Conservation (phyloP, 176 grass and related monocot genomes). For the Pharus latifolius region DNA sequence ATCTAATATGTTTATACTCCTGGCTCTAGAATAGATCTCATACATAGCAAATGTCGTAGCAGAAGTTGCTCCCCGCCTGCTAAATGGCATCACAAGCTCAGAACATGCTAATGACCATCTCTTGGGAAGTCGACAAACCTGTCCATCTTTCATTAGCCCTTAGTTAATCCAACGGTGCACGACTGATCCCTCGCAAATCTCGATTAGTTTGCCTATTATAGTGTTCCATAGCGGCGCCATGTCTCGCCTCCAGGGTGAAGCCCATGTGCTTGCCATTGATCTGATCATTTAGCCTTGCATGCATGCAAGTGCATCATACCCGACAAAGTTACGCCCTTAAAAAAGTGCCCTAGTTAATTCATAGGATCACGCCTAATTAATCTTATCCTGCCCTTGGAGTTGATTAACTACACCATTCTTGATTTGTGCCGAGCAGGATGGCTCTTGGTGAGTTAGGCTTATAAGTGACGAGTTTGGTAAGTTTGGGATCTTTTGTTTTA, state of each 20-base stretch:
- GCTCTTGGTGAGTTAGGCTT: no score
- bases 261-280: constrained; percentile 27
- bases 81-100: no score
- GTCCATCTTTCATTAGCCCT: not conserved
- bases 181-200: not conserved
- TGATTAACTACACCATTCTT: not conserved
- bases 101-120: not conserved
- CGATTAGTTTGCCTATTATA: constrained; percentile 13
- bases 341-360: not conserved
- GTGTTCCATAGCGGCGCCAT: constrained; percentile 12
- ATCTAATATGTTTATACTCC: no score
- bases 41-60: no score
- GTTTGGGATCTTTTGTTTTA: no score
- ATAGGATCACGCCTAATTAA: not conserved
- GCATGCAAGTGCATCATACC: not conserved
- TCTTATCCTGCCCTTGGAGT: not conserved
- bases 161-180: not conserved
- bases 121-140: not conserved
- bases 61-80: no score
- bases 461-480: no score
- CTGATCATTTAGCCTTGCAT: constrained; percentile 2
- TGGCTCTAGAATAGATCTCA: no score
- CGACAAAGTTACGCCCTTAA: not conserved
- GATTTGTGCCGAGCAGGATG: not conserved
- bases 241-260: constrained; percentile 24